Evolutionary conservation across 345 rosid genomes (phyloP), one percentile per base, ranked within the genome.

Genomic region (Dovyalis caffra): DNA sequence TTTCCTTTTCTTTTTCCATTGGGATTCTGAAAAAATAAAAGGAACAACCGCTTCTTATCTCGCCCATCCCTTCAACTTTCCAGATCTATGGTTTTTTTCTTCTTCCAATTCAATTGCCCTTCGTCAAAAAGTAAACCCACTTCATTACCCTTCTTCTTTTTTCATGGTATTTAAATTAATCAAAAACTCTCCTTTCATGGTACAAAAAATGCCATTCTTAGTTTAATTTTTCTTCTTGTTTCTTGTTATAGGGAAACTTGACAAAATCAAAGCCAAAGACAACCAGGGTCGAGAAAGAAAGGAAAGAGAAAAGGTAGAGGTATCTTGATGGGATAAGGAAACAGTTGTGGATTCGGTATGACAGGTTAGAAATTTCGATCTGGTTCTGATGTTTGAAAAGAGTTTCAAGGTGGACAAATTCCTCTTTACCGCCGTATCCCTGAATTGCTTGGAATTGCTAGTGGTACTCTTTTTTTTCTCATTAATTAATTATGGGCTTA

Each of bases 391-490:
- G 88, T 91, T 51, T 84, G 85, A 78, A 89, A 80, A 83, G 99
- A 97, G 0, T 95, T 95, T 38, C 97, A 95, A 80, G 98, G 99
- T n/a, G 98, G 98, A 0, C 97, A 92, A 81, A 95, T 91, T 82
- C 94, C 98, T 18, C 97, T 95, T 20, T 93, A 91, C 74, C 88
- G 99, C 37, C 94, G 99, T 20, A 74, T 95, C 64, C 98, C 99
- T 0, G 93, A 95, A 75, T 83, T 95, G 79, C 87, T 92, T 51
- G 98, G 98, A 47, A 94, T 94, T 64, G 98, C 98, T 28, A 97
- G 98, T 88, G 99, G 98, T 92, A 47, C 11, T 70, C 23, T 64
- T 12, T 20, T 23, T 51, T 43, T 1, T 3, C 31, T 53, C 14
- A 43, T 29, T 12, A 40, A 40, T 40, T 12, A 11, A 40, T 12